Percentiles rank a stretch among this genome's conserved stretches.
Conservation (phyloP, 2,329 filamentous ascomycete species). For the Capronia epimyces region DNA sequence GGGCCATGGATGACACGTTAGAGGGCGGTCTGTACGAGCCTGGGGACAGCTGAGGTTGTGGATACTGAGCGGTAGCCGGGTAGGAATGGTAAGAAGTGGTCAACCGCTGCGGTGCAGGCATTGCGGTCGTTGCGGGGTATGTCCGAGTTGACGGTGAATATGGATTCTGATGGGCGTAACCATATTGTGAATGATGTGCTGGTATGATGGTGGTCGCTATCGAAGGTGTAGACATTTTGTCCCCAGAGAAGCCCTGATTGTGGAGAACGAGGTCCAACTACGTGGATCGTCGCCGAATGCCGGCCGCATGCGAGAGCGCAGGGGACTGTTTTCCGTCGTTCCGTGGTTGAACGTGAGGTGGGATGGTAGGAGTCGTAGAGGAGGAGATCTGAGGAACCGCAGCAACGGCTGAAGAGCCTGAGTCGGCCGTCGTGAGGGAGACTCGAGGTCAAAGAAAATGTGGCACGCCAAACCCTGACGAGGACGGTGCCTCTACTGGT, state of each 20-base stretch:
- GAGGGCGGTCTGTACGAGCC: conserved; percentile 34
- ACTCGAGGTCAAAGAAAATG: conserved; percentile 18
- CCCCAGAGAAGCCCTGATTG: conserved; percentile 7
- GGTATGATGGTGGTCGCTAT: conserved; percentile 68
- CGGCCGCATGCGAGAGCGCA: conserved; percentile 16
- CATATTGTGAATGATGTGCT: conserved; percentile 61
- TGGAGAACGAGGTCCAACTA: conserved; percentile 19
- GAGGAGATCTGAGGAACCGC: conserved; percentile 1
- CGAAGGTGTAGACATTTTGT: conserved; percentile 72
- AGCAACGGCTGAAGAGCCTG: background rate
- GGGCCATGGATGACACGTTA: conserved; percentile 35
- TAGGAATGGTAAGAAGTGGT: conserved; percentile 41
- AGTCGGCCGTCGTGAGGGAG: conserved; percentile 11
- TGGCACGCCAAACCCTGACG: conserved; percentile 20
- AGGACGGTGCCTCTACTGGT: conserved; percentile 12
- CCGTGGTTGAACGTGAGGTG: background rate
- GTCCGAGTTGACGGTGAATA: conserved; percentile 49
- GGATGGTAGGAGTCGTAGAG: background rate
- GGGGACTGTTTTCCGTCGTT: background rate
- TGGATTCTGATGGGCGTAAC: conserved; percentile 53
- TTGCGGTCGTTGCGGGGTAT: conserved; percentile 47
- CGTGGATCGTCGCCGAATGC: conserved; percentile 19
- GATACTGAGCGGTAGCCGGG: conserved; percentile 34
- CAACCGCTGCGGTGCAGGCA: conserved; percentile 39
- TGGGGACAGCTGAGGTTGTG: conserved; percentile 24